phyloP scores from a whole-genome alignment of 1,139 yeast genomes.

The Sugiyamaella xylanicola region DNA sequence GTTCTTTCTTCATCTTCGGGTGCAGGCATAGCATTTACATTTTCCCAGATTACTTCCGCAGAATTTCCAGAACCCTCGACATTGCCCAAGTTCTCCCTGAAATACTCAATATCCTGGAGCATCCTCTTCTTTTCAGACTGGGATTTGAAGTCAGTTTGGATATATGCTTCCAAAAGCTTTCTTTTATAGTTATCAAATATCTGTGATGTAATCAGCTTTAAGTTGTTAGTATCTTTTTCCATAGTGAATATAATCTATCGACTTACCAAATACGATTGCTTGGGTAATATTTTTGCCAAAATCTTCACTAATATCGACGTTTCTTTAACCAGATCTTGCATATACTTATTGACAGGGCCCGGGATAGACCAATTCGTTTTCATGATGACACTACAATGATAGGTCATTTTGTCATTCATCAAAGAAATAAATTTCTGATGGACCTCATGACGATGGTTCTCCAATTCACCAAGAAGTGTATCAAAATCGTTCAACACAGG shows the following conservation, averaged over 20 bases:
- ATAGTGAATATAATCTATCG: not conserved
- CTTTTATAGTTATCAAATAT: constrained; percentile 64
- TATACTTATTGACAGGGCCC: constrained; percentile 56
- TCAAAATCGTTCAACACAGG: constrained; percentile 43
- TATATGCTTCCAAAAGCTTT: constrained; percentile 56
- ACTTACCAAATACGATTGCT: constrained; percentile 47
- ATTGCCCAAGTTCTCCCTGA: constrained; percentile 60
- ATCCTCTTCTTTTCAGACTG: constrained; percentile 42
- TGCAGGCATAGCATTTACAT: constrained; percentile 53
- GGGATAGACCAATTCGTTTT: constrained; percentile 55
- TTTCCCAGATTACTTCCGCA: constrained; percentile 68
- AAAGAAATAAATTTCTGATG: constrained; percentile 65
- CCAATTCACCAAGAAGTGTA: constrained; percentile 43
- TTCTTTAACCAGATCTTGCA: constrained; percentile 69
- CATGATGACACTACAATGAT: constrained; percentile 52
- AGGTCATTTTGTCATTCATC: constrained; percentile 64
- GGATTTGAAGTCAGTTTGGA: constrained; percentile 52
- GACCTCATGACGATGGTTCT: constrained; percentile 68
- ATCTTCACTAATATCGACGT: constrained; percentile 65
- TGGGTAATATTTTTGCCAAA: constrained; percentile 59
- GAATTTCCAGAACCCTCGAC: constrained; percentile 66
- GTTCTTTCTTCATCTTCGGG: constrained; percentile 24
- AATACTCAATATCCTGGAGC: constrained; percentile 65
- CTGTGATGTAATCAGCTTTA: constrained; percentile 35
- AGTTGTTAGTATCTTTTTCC: constrained; percentile 10